A percentile compares a stretch with the other conserved stretches of the same genome.
phyloP scores from a whole-genome alignment of 768 basidiomycete species.

The Calocybe cyanea region DNA sequence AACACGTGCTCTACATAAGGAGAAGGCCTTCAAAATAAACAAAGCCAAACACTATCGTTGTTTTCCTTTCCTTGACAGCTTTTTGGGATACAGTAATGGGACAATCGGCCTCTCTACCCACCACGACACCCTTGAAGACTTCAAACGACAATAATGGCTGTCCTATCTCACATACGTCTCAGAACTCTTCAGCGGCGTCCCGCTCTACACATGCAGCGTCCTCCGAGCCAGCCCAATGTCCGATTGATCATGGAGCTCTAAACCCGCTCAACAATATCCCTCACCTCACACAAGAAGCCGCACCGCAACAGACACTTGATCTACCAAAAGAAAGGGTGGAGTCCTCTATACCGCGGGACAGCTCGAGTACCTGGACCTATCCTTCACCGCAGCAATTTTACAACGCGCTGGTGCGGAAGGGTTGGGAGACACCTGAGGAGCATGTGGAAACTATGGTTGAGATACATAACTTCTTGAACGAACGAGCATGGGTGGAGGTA shows the following conservation, averaged over 20 bases:
- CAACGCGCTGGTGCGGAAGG: constrained; percentile 93
- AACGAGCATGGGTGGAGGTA: constrained; percentile 94
- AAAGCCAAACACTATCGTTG: constrained; percentile 8
- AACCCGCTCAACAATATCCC: constrained; percentile 90
- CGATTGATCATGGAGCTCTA: constrained; percentile 46
- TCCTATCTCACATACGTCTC: constrained; percentile 16
- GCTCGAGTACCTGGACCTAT: constrained; percentile 77
- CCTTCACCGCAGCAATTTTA: constrained; percentile 98
- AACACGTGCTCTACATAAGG: constrained; percentile 5
- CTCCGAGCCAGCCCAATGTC: constrained; percentile 32
- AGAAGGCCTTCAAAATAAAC: constrained; percentile 8
- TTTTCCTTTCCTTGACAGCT: background rate
- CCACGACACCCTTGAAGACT: constrained; percentile 14
- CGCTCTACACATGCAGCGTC: constrained; percentile 31
- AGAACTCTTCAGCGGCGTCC: constrained; percentile 2
- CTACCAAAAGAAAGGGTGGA: constrained; percentile 73
- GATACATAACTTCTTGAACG: constrained; percentile 97
- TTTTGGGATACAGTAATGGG: constrained; percentile 25
- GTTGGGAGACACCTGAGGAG: constrained; percentile 96
- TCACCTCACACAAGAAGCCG: constrained; percentile 62
- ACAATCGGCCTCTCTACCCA: constrained; percentile 41
- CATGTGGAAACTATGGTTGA: constrained; percentile 96
- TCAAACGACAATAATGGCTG: constrained; percentile 28
- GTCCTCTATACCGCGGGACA: constrained; percentile 83
- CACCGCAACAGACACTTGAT: constrained; percentile 49